Percentiles rank a stretch among this genome's conserved stretches.
These are phyloP conservation scores for Cercospora sp. DNA, from an alignment of 2,329 filamentous ascomycete genomes.

Conservation along the genomic window DNA sequence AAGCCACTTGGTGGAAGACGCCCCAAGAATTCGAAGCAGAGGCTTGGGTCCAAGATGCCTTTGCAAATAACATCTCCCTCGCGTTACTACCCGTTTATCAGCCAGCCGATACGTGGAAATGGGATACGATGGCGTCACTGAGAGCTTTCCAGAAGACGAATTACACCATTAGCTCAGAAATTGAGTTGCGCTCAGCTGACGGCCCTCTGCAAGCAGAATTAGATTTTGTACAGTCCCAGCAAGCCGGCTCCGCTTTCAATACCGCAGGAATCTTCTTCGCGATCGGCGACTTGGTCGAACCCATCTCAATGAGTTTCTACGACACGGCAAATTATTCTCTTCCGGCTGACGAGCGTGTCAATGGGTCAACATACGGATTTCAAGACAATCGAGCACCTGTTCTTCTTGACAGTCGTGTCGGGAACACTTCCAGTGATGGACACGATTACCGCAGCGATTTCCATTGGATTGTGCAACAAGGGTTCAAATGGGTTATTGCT, in stretches of 20 bases:
- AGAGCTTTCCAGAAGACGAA: neutral
- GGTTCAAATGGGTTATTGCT: slow-evolving; percentile 27
- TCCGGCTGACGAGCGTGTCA: neutral
- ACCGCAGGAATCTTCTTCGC: neutral
- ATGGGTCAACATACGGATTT: neutral
- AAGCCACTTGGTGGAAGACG: neutral
- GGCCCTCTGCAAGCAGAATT: neutral
- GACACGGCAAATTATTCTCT: neutral
- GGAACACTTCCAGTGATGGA: neutral
- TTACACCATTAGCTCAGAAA: neutral
- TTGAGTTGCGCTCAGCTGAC: neutral
- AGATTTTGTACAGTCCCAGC: neutral
- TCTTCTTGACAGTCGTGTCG: neutral
- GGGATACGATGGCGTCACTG: neutral
- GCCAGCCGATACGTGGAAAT: neutral
- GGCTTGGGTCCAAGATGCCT: neutral
- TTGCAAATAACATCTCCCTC: neutral
- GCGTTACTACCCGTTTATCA: neutral
- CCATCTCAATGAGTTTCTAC: neutral
- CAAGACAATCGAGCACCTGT: neutral
- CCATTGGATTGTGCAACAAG: neutral
- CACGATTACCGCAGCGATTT: neutral
- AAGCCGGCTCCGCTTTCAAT: neutral
- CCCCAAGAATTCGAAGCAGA: neutral
- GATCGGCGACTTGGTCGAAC: neutral